Evolutionary conservation across 23 red algal genomes (phyloP).

Genomic region (Agarophyton chilense): DNA sequence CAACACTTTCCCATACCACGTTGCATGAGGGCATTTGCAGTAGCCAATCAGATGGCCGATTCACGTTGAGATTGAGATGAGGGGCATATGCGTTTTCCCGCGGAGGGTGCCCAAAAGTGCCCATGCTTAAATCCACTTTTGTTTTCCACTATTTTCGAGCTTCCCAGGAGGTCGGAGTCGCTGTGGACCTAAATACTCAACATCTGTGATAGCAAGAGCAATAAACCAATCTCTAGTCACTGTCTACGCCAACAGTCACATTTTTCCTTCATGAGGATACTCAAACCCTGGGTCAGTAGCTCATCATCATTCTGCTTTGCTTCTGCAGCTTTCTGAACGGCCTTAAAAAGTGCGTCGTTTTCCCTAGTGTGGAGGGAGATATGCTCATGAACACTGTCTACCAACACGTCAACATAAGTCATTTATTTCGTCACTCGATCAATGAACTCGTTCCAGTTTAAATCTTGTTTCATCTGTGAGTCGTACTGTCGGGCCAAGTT

Average conservation of each 20-base stretch:
- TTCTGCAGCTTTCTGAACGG: background rate
- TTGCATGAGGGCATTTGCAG: too few relatives aligned
- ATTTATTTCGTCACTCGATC: constrained; percentile 5
- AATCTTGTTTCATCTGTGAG: constrained; percentile 19
- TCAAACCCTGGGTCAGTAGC: constrained; percentile 5
- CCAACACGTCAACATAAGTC: background rate
- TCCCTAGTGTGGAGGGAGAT: background rate
- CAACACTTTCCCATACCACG: too few relatives aligned
- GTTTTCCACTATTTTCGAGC: too few relatives aligned
- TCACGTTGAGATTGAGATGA: too few relatives aligned
- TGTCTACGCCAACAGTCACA: background rate
- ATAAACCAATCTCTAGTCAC: background rate
- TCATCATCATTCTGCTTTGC: constrained; percentile 17
- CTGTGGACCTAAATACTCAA: too few relatives aligned
- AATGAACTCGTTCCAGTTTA: constrained; percentile 3
- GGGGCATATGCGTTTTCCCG: too few relatives aligned
- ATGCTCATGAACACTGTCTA: background rate
- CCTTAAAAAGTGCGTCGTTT: background rate
- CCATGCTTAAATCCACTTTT: too few relatives aligned
- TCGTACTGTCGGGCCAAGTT: background rate
- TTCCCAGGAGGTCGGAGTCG: too few relatives aligned
- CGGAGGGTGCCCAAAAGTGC: too few relatives aligned
- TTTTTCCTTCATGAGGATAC: constrained; percentile 7
- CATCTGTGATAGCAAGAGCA: background rate
- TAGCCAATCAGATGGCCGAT: too few relatives aligned